Evolutionary conservation across 192 early-diverging fungal genomes (phyloP), one percentile per base, ranked within the genome.

Genomic region (Entomortierella lignicola): DNA sequence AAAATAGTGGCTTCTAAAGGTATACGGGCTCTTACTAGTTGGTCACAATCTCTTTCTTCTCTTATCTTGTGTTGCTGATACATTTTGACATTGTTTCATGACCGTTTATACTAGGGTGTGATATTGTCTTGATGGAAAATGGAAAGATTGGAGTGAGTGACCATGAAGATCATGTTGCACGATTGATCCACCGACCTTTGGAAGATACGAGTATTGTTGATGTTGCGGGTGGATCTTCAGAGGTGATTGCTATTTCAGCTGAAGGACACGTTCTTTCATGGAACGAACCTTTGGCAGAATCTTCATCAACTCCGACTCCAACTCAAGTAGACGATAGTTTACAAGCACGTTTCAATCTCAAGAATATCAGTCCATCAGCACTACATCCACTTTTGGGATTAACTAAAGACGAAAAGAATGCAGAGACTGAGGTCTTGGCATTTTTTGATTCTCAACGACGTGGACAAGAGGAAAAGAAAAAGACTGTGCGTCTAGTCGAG

Each of bases 161-260:
- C 43, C 75, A 79, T 41, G 75, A 79, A 50, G 75, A 79, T 47
- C 75, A 63, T 55, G 75, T 79, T 30, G 75, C 75, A 42, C 75
- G 75, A 30, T n/a, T 79, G 50, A 79, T 79, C 41, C 75, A 79
- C 41, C 65, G 68, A 12, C 67, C 66, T 26, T 21, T 79, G 62
- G 75, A n/a, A n/a, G n/a, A 79, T 44, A 57, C 61, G 0, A 31
- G 29, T 11, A 70, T 79, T 39, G 21, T 79, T 17, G 75, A 79
- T 42, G 21, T 79, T n/a, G 75, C 75, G 26, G 75, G 75, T 6
- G 75, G 75, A 13, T 64, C 66, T 15, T 79, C 75, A 25, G 75
- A 79, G 48, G 67, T 79, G 21, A 79, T 79, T 42, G 75, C 68
- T 20, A 56, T 79, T 29, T 79, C 75, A 8, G 5, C 53, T 21